A percentile compares a stretch with the other conserved stretches of the same genome.
These are phyloP conservation scores for Lactarius psammicola DNA, from an alignment of 768 basidiomycete species.

Conservation along the genomic window DNA sequence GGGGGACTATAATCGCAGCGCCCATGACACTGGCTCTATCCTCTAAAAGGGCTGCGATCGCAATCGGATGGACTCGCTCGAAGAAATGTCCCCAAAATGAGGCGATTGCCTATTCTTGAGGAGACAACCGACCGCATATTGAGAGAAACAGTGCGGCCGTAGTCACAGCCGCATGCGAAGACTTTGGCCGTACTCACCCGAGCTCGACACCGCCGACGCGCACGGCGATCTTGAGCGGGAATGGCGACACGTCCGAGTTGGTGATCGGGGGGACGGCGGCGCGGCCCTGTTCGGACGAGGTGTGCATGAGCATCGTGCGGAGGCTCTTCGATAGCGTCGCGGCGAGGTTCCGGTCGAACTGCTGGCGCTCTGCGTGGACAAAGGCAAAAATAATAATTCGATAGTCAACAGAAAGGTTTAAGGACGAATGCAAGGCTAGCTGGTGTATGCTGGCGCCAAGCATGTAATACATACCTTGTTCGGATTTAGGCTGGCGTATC, in stretches of 20 bases:
- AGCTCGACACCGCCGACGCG: constrained; percentile 67
- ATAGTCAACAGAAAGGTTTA: neutral
- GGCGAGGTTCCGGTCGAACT: constrained; percentile 58
- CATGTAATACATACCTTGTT: constrained; percentile 47
- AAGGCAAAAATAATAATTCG: too few relatives aligned
- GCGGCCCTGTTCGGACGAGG: constrained; percentile 75
- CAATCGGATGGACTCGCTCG: neutral
- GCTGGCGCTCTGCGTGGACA: constrained; percentile 43
- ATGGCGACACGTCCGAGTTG: constrained; percentile 70
- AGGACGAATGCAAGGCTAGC: too few relatives aligned
- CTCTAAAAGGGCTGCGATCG: neutral
- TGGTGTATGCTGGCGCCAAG: too few relatives aligned
- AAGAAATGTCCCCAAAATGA: neutral
- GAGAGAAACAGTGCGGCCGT: neutral
- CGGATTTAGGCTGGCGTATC: constrained; percentile 66
- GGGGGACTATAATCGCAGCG: too few relatives aligned
- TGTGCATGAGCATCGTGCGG: constrained; percentile 69
- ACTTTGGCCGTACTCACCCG: constrained; percentile 53
- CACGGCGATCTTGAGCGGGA: constrained; percentile 69
- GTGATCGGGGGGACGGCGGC: constrained; percentile 76
- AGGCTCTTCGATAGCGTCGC: constrained; percentile 63
- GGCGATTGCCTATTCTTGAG: neutral
- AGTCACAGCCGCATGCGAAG: constrained; percentile 36
- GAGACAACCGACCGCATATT: neutral
- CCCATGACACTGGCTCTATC: neutral